Conservation (phyloP, 306 rosid species). For the Pyrus betulifolia region DNA sequence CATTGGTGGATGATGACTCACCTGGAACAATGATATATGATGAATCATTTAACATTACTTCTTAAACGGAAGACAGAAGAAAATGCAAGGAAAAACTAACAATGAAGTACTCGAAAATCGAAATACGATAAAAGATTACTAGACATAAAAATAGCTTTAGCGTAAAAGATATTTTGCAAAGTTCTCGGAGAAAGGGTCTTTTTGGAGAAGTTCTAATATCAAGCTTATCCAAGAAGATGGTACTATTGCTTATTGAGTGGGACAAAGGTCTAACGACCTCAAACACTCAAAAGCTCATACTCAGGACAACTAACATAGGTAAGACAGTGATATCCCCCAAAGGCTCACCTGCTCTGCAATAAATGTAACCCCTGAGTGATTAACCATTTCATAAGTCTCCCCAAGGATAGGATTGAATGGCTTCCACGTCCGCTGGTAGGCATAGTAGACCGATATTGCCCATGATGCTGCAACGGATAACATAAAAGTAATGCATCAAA, state of each 20-base stretch:
- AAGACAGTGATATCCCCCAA: slow-evolving; percentile 10
- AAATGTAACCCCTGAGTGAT: slow-evolving; percentile 70
- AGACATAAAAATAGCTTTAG: neutral
- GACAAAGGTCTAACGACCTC: neutral
- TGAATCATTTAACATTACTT: neutral
- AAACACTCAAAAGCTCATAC: neutral
- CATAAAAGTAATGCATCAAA: neutral
- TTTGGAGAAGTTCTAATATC: neutral
- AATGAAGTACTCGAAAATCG: neutral
- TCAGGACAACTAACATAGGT: neutral
- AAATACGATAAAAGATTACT: neutral
- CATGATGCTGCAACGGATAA: slow-evolving; percentile 59
- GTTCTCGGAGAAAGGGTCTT: neutral
- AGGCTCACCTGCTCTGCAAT: slow-evolving; percentile 78
- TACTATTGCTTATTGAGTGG: neutral
- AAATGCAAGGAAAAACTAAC: neutral
- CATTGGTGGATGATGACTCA: slow-evolving; percentile 97
- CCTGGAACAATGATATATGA: slow-evolving; percentile 33
- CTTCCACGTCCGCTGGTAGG: slow-evolving; percentile 94
- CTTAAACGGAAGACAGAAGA: neutral
- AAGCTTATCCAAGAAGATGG: neutral
- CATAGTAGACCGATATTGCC: slow-evolving; percentile 90
- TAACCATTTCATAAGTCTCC: slow-evolving; percentile 80
- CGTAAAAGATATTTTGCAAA: neutral
- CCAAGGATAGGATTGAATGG: slow-evolving; percentile 97